Evolutionary conservation across 495 filamentous ascomycete species (phyloP), one percentile per base, ranked within the genome.

Genomic region (Podospora pseudopauciseta): DNA sequence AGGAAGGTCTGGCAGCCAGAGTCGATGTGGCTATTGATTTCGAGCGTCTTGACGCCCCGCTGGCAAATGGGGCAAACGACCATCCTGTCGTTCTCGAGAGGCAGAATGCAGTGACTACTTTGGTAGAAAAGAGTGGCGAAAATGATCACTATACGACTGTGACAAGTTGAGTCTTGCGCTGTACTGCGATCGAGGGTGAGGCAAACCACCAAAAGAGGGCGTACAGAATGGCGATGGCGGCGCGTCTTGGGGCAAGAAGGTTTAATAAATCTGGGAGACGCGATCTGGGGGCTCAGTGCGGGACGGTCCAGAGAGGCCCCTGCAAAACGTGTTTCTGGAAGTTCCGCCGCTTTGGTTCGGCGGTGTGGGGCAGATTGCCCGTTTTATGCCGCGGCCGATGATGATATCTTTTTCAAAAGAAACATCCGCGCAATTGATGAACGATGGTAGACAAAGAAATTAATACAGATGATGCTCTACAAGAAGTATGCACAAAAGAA

Each of bases 1-100:
- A 81, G 54, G 67, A 87, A 88, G 19, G 76, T 80, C 72, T 88
- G 78, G 79, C 95, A 98, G 72, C 86, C 86, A 18, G 91, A 93
- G 77, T 99, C 95, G 71, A 99, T 88, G 76, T 99, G 95, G 62
- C 85, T 83, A 77, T 99, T 99, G 81, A 99, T 99, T 67, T 91
- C 86, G 65, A 80, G 71, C 64, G 90, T 81, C 63, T 88, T 86
- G 69, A 98, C 94, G 55, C 84, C 80, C 69, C 92, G 91, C 62
- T 85, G 82, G 80, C 95, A 99, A 66, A 94, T 91, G 5, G 95
- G 95, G 75, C 95, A 99, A 66, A 85, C 85, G 39, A 99, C 93
- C 77, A 75, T 74, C 65, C 18, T 62, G 19, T 7, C 60, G 39
- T 49, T 6, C 9, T 49, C 9, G 39, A 32, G 30, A 23, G 23